Base-by-base conservation (phyloP, 2,329 filamentous ascomycete species). In the Fusarium chlamydosporum region DNA sequence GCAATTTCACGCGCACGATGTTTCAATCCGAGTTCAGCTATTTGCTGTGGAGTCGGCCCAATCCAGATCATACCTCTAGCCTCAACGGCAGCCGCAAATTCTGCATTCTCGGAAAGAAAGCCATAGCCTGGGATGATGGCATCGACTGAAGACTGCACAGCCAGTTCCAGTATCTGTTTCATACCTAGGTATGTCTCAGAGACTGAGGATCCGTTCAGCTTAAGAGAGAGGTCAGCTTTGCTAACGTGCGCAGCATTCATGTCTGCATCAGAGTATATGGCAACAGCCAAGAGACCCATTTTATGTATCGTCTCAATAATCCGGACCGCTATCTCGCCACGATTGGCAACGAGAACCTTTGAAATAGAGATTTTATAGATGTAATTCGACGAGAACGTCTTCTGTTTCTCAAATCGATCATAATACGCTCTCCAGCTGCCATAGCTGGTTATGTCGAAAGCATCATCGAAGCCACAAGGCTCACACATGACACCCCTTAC, bases 71-170 rank as follows among this genome's bases (percentile, higher is more conserved):
- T 80, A 0, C 87, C 89, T 2, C 84, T 84, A 10, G 82, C 78
- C 23, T 80, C 75, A 1, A 89, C 84, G 0, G 80, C 77, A 23
- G 80, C 75, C 1, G 89, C 88, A 72, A 91, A 91, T 6, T 85
- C 81, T 6, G 86, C 82, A 72, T 90, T 89, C 61, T 91, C 89
- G 1, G 85, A 86, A 2, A 92, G 76, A 62, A 91, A 91, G 0
- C 89, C 89, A 77, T 92, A 91, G 3, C 89, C 89, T 0, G 89
- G 89, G 50, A 89, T 88, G 16, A 91, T 82, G 5, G 87, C 88
- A 63, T 91, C 83, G 3, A 78, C 85, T 3, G 78, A 72, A 15
- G 82, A 78, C 4, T 79, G 74, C 41, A 81, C 82, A 11, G 87
- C 86, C n/a, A 89, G 81, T 6, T 79, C 73, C 18, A 90, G 77